These are phyloP conservation scores for Sporothrix brasiliensis DNA, from an alignment of 2,329 filamentous ascomycete species.

Conservation along the genomic window DNA sequence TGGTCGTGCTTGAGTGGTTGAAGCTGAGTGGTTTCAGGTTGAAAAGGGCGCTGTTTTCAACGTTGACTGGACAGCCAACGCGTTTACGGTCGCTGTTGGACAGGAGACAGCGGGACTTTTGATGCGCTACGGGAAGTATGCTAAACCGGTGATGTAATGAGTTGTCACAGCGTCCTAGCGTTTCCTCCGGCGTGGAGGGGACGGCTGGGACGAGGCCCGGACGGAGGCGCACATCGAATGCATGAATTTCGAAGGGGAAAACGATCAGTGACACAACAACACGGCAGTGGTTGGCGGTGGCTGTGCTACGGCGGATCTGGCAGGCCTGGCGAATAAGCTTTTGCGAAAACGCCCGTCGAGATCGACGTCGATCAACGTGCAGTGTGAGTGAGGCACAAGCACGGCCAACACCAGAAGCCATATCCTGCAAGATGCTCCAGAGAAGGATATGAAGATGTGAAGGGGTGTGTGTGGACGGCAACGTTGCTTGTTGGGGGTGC, in stretches of 20 bases:
- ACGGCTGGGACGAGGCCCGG: slow-evolving; percentile 1
- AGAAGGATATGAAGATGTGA: background rate
- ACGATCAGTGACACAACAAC: background rate
- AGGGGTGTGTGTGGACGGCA: background rate
- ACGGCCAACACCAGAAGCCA: background rate
- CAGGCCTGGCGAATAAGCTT: background rate
- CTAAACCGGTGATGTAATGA: background rate
- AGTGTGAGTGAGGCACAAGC: background rate
- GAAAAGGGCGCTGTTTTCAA: background rate
- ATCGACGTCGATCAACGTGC: background rate
- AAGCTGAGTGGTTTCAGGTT: no score
- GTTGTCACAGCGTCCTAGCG: no score
- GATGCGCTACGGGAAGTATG: background rate
- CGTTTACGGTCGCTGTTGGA: background rate
- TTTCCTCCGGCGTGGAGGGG: background rate
- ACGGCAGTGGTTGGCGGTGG: background rate
- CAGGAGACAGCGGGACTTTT: slow-evolving; percentile 10
- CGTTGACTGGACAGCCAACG: slow-evolving; percentile 13
- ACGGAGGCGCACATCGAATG: background rate
- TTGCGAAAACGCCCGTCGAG: background rate
- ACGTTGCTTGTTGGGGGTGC: background rate
- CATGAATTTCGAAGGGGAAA: background rate
- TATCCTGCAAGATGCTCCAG: background rate
- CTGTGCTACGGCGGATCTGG: background rate
- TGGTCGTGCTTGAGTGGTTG: background rate